Base-by-base conservation (phyloP, 305 asterid genomes). In the Fraxinus sp. region DNA sequence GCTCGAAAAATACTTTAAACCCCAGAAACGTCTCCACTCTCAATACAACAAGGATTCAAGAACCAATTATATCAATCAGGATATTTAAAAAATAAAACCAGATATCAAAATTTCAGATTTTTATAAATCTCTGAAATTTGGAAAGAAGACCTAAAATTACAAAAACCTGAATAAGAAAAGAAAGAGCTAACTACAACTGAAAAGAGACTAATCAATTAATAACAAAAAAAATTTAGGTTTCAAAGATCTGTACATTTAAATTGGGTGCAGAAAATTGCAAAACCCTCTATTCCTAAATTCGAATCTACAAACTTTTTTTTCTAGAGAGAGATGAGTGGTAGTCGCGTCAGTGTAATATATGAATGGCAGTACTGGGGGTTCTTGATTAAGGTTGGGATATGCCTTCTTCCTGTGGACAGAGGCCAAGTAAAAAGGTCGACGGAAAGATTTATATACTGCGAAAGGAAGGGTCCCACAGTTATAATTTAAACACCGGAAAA, bases 1-100 rank as follows among this genome's bases (percentile, higher is more conserved):
- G 85, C 87, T 76, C 83, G 30, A 84, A 79, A 41, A 73, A 79
- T n/a, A 85, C 79, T 75, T 75, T 59, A 84, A 82, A 79, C 77
- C 80, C 52, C 79, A 39, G 55, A 33, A 84, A 49, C 7, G 66
- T 55, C 43, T 33, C 43, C 20, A 30, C 77, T 36, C 46, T 71
- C 77, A 71, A 71, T 71, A 71, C 46, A 5, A 33, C 46, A 20
- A 71, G 37, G 41, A 32, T 71, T 80, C 73, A 43, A 26, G 71
- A 73, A 64, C 77, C 87, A 64, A 26, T 33, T 64, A 74, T 32
- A n/a, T 57, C 77, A 79, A 32, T 62, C 22, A 71, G 33, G 49
- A 81, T 28, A 85, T 33, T 86, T 55, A 22, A 73, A n/a, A n/a
- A 72, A 81, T 14, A 32, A 71, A 71, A 71, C 37, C 20, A 68